These are phyloP conservation scores for Penicillium samsonianum DNA, from an alignment of 495 filamentous ascomycete genomes.

Conservation along the genomic window DNA sequence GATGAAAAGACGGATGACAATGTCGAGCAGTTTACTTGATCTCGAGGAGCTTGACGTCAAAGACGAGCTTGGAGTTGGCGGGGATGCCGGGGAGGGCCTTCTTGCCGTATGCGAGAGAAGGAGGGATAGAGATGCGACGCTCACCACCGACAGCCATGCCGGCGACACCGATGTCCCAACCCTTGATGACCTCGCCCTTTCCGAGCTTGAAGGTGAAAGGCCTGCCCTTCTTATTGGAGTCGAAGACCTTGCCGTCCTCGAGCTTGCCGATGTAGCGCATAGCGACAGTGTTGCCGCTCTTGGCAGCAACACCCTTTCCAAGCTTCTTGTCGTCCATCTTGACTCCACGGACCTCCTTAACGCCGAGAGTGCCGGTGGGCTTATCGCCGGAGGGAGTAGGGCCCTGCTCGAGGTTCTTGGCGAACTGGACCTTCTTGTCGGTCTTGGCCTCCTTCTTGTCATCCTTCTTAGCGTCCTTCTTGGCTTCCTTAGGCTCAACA, in stretches of 20 bases:
- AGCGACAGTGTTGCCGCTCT: conserved; percentile 81
- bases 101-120: conserved; percentile 83
- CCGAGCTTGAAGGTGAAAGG: conserved; percentile 95
- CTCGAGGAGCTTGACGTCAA: conserved; percentile 87
- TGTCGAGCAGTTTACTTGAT: conserved; percentile 51
- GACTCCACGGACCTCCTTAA: conserved; percentile 81
- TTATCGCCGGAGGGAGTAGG: conserved; percentile 71
- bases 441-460: conserved; percentile 48
- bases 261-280: conserved; percentile 99
- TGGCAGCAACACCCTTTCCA: conserved; percentile 76
- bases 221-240: conserved; percentile 96
- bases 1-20: conserved; percentile 24
- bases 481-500: conserved; percentile 44
- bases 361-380: conserved; percentile 58
- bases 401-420: conserved; percentile 96
- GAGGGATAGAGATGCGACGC: conserved; percentile 84
- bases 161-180: conserved; percentile 91
- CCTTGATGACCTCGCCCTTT: conserved; percentile 94
- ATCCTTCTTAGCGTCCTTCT: conserved; percentile 57
- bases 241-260: conserved; percentile 88
- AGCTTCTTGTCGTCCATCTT: conserved; percentile 94
- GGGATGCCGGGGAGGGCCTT: conserved; percentile 79
- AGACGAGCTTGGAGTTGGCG: conserved; percentile 82
- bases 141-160: conserved; percentile 94
- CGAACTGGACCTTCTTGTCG: conserved; percentile 98